Base-by-base conservation (phyloP, 2,329 filamentous ascomycete species). In the Nemania diffusa region DNA sequence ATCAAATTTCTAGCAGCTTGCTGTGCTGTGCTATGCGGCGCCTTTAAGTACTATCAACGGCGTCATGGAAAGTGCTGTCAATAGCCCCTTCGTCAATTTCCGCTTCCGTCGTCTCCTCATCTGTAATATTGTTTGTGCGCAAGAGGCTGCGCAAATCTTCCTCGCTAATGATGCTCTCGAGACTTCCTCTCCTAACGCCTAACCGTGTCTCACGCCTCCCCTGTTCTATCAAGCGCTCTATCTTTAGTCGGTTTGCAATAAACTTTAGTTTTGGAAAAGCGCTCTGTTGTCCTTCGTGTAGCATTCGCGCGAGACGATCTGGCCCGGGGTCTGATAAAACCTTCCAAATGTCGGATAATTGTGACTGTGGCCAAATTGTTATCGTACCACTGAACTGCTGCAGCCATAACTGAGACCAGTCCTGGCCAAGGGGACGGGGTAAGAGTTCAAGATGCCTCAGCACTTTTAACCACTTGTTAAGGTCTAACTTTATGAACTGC, bases 391-490 rank as follows among this genome's bases (percentile, higher is more conserved):
- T 92, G 79, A 99, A 99, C 65, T 94, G 89, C 78, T 99, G 96
- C 55, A 99, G 86, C 92, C 95, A 99, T 24, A 99, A 89, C 79
- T 97, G 92, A 65, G 91, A 94, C 96, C 96, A 99, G 78, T 99
- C 96, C 79, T 98, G 95, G 2, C 94, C 95, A 24, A 98, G 80
- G 0, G 93, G 94, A 0, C 96, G 89, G 0, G 96, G 96, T 0
- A 99, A 87, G 3, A 99, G 85, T 79, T 99, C 96, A 0, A 98
- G 87, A 77, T 97, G 94, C 1, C 94, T 91, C 48, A 98, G 87
- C 22, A 99, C 95, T 77, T 96, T 96, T 44, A 99, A 89, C 94
- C 96, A 99, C 83, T 99, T 99, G 74, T 92, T 97, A 73, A 99
- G 86, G 79, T 99, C 96, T 26, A 99, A 88, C 79, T 98, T 98